Percentiles rank a stretch among this genome's conserved stretches.
Conservation (phyloP, 108 stramenopile genomes). For the Cyclotella cryptica region DNA sequence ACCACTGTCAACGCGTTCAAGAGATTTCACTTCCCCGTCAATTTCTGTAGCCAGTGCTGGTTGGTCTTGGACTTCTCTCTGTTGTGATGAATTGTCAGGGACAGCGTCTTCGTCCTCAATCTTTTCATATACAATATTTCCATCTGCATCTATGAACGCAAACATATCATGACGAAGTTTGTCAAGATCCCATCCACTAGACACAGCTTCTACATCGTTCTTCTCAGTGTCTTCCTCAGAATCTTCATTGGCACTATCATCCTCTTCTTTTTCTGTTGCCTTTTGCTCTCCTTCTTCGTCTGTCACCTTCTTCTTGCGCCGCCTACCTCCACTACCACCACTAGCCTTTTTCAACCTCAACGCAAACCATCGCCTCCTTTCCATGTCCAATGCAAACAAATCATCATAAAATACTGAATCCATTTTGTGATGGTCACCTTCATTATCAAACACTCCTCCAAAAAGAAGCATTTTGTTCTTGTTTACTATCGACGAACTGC, state of each 20-base stretch:
- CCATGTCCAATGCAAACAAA: constrained; percentile 83
- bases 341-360: constrained; percentile 62
- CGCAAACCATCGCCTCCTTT: constrained; percentile 88
- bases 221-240: constrained; percentile 42
- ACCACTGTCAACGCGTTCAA: background rate
- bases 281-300: constrained; percentile 42
- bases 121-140: constrained; percentile 88
- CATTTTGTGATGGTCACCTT: constrained; percentile 80
- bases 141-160: constrained; percentile 88
- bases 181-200: constrained; percentile 82
- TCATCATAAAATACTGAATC: constrained; percentile 89
- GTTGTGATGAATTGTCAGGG: constrained; percentile 20
- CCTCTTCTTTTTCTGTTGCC: constrained; percentile 48
- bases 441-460: constrained; percentile 88
- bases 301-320: constrained; percentile 52
- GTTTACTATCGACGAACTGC: constrained; percentile 68
- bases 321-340: constrained; percentile 43
- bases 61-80: constrained; percentile 1
- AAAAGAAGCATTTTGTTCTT: constrained; percentile 76
- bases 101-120: constrained; percentile 57
- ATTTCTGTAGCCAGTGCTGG: constrained; percentile 24
- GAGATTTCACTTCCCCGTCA: constrained; percentile 15
- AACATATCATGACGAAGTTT: constrained; percentile 89
- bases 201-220: constrained; percentile 45
- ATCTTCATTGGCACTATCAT: constrained; percentile 31